These are phyloP conservation scores for Lipomyces anomalus DNA, from an alignment of 805 yeast genomes.

Conservation along the genomic window DNA sequence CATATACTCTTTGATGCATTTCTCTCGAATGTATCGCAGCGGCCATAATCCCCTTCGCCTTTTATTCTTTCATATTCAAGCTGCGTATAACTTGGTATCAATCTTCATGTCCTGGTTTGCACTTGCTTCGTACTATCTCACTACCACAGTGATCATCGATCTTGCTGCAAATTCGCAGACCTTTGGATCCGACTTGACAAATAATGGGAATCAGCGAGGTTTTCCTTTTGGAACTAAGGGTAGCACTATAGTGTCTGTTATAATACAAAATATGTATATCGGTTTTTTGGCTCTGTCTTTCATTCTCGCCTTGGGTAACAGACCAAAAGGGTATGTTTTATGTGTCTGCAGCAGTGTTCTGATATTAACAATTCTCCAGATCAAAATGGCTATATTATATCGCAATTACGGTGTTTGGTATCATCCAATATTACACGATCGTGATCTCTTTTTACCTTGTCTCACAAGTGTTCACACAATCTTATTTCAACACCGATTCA, in stretches of 20 bases:
- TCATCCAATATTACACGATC: conserved; percentile 54
- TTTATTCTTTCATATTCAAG: conserved; percentile 49
- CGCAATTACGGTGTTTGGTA: conserved; percentile 51
- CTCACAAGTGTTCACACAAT: conserved; percentile 43
- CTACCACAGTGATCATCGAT: conserved; percentile 54
- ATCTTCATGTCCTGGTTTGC: conserved; percentile 60
- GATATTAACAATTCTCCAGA: conserved; percentile 1
- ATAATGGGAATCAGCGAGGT: conserved; percentile 32
- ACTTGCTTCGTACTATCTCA: conserved; percentile 56
- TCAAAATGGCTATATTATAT: conserved; percentile 50
- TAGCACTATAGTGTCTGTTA: conserved; percentile 16
- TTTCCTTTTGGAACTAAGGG: conserved; percentile 33
- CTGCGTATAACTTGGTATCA: conserved; percentile 48
- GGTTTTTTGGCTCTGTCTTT: conserved; percentile 55
- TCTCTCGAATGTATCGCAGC: conserved; percentile 50
- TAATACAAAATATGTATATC: conserved; percentile 51
- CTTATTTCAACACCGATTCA: conserved; percentile 27
- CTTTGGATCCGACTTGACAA: conserved; percentile 35
- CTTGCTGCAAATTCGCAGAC: conserved; percentile 38
- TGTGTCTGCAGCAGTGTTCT: not conserved
- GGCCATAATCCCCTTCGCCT: conserved; percentile 49
- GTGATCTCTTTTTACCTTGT: conserved; percentile 57
- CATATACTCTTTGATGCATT: conserved; percentile 50
- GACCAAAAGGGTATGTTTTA: conserved; percentile 49
- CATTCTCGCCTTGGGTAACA: conserved; percentile 57